Base-by-base conservation (phyloP, 2,329 filamentous ascomycete species). In the Fusarium virguliforme region DNA sequence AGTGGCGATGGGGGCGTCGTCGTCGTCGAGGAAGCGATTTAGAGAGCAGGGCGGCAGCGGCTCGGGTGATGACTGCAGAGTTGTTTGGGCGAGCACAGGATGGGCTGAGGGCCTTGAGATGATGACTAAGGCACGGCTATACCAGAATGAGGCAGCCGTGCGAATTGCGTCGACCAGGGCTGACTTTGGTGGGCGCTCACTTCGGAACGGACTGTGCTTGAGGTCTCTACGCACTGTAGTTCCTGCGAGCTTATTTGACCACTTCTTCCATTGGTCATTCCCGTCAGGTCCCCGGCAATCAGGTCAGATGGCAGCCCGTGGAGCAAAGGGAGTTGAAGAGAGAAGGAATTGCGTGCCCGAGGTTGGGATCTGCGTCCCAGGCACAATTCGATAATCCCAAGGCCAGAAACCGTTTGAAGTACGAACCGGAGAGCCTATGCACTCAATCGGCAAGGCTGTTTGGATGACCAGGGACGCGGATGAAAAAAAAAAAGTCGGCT, bases 41-140 rank as follows among this genome's bases (percentile, higher is more conserved):
- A 65, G 71, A 74, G 73, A 72, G 69, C 71, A 70, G 70, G 71
- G 64, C 71, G 65, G 70, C 62, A 64, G 67, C 62, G 60, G 68
- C 67, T 77, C 71, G 74, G 75, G 72, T 74, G 78, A 76, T 77
- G 73, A 65, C 75, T 73, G 74, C 74, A 78, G 72, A 76, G 74
- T 74, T 78, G 74, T 74, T 75, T 74, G 69, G 74, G 67, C 65
- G 63, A 67, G 65, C 62, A 69, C 63, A 74, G 72, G 73, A 77
- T 80, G 76, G 71, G 68, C 73, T 74, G 74, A 76, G 74, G 63
- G 51, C 54, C 34, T 54, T 53, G 48, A 58, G 32, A 64, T 70
- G 74, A 74, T 81, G 79, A 81, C 79, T 81, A 79, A 81, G 77
- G 74, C 0, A 26, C 41, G 50, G 63, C 69, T 75, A 76, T 68